phyloP scores from a whole-genome alignment of 805 yeast genomes.

The Lipomyces chichibuensis region DNA sequence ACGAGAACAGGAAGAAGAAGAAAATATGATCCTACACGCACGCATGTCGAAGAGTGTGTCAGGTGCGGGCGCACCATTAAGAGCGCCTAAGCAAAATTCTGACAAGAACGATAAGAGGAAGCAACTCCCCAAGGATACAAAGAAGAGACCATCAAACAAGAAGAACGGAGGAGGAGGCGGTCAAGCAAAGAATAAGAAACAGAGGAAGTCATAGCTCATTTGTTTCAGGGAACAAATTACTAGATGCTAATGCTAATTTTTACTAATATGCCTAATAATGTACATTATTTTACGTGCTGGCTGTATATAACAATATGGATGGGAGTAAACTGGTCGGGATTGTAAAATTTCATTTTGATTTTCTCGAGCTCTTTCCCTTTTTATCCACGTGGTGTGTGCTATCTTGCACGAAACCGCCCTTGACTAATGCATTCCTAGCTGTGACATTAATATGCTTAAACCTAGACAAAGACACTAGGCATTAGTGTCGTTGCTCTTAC shows the following conservation, averaged over 20 bases:
- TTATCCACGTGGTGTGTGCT: conserved; percentile 41
- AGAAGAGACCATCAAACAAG: neutral
- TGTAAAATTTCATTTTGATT: neutral
- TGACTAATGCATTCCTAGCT: conserved; percentile 78
- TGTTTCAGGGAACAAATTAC: neutral
- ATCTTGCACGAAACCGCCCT: conserved; percentile 55
- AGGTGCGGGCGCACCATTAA: conserved; percentile 15
- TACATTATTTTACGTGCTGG: neutral
- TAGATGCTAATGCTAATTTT: neutral
- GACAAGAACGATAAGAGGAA: neutral
- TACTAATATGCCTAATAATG: neutral
- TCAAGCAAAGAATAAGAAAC: conserved; percentile 16
- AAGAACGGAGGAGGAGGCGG: neutral
- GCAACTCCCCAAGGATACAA: neutral
- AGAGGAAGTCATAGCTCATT: conserved; percentile 5
- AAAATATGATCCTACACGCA: conserved; percentile 14
- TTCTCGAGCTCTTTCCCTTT: conserved; percentile 24
- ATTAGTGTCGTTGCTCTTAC: neutral
- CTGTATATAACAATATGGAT: neutral
- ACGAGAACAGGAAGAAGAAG: conserved; percentile 18
- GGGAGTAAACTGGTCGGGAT: neutral
- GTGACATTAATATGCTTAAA: conserved; percentile 90
- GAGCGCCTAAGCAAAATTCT: neutral
- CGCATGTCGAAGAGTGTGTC: conserved; percentile 19
- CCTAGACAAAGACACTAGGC: conserved; percentile 43